Conservation (phyloP, 768 basidiomycete genomes). For the Leccinum uliginosum region DNA sequence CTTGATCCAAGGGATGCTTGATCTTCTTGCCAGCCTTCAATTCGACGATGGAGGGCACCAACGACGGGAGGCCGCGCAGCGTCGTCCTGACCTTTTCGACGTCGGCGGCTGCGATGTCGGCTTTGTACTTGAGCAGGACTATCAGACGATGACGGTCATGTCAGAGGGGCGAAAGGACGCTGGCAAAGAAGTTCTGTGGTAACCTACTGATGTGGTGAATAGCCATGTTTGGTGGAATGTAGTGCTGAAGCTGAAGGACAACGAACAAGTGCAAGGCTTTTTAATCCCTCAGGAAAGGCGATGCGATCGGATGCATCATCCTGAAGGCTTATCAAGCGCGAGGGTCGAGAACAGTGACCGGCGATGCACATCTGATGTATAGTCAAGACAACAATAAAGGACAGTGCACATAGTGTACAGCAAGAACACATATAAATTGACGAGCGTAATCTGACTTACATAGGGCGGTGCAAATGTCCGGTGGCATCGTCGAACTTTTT, state of each 20-base stretch:
- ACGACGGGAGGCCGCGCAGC: slow-evolving; percentile 13
- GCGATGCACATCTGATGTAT: background rate
- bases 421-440: background rate
- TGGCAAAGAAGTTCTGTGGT: background rate
- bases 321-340: background rate
- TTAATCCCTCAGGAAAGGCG: slow-evolving; percentile 1
- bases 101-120: background rate
- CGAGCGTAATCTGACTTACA: too few species aligned
- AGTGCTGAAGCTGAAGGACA: background rate
- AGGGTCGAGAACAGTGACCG: background rate
- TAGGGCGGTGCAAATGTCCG: too few species aligned
- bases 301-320: background rate
- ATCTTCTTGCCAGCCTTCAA: slow-evolving; percentile 13
- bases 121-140: slow-evolving; percentile 25
- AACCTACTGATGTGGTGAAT: slow-evolving; percentile 24
- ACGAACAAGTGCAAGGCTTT: background rate
- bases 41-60: slow-evolving; percentile 17
- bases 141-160: background rate
- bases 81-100: background rate
- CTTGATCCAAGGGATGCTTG: slow-evolving; percentile 17
- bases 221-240: background rate
- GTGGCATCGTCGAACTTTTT: too few species aligned
- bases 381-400: slow-evolving; percentile 7
- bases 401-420: slow-evolving; percentile 4
- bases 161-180: background rate